Conservation (phyloP, 1,284 basidiomycete genomes). For the Fomitopsis pinicola region DNA sequence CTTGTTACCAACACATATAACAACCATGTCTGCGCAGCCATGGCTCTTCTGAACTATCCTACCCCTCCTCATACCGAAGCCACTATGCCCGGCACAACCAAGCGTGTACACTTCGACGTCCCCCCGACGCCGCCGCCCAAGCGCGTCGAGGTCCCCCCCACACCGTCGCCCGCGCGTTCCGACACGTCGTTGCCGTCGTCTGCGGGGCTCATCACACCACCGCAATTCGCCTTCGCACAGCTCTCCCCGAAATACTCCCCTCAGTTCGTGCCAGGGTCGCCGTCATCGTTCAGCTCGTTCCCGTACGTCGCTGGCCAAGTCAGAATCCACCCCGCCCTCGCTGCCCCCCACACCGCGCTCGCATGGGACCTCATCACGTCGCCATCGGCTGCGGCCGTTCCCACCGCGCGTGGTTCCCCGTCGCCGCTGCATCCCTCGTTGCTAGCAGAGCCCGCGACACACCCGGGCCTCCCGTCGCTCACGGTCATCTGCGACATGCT, state of each 20-base stretch:
- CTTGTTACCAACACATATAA: neutral
- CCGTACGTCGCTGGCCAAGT: slow-evolving; percentile 6
- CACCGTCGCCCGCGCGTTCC: slow-evolving; percentile 5
- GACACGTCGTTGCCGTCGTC: slow-evolving; percentile 6
- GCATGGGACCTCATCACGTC: slow-evolving; percentile 4
- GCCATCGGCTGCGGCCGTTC: neutral
- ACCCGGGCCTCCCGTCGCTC: slow-evolving; percentile 7
- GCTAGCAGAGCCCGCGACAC: slow-evolving; percentile 10
- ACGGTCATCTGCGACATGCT: slow-evolving; percentile 9
- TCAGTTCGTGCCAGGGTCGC: neutral
- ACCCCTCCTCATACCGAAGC: neutral
- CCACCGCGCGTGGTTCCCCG: neutral
- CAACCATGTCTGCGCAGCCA: neutral
- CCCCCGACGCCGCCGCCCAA: slow-evolving; percentile 8
- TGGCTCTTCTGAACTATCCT: neutral
- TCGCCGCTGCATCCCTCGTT: neutral
- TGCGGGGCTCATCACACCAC: slow-evolving; percentile 4
- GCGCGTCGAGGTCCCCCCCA: slow-evolving; percentile 6
- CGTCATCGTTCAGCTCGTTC: neutral
- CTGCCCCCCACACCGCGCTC: slow-evolving; percentile 2
- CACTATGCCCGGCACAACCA: neutral
- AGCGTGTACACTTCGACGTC: slow-evolving; percentile 10
- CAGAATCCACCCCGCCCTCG: slow-evolving; percentile 4
- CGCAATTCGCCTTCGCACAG: slow-evolving; percentile 3
- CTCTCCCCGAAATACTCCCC: neutral